Evolutionary conservation across 345 rosid species (phyloP).

Genomic region (Arabidopsis thaliana): DNA sequence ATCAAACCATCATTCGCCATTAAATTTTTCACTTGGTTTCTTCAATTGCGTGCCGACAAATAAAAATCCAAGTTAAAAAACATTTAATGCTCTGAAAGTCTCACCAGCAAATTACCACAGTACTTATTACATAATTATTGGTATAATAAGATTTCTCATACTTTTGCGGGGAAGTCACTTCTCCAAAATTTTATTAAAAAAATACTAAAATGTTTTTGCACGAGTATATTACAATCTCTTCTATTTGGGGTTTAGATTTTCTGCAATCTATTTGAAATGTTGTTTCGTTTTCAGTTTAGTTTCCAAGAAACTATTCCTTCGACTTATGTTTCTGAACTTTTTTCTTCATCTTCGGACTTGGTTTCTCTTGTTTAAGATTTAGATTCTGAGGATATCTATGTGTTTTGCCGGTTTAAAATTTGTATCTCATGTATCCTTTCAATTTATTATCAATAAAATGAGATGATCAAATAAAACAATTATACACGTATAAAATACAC

Average conservation of each 20-base stretch:
- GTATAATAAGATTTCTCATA: background rate
- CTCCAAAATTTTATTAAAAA: background rate
- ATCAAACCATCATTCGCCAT: conserved; percentile 40
- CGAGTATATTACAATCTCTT: background rate
- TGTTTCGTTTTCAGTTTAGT: too few species aligned
- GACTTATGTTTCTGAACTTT: too few species aligned
- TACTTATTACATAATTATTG: conserved; percentile 32
- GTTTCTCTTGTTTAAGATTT: too few species aligned
- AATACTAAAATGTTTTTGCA: background rate
- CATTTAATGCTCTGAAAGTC: conserved; percentile 37
- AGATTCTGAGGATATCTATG: too few species aligned
- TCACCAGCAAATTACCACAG: conserved; percentile 33
- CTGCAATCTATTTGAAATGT: too few species aligned
- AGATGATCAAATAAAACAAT: background rate
- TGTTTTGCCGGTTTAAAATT: too few species aligned
- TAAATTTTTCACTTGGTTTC: conserved; percentile 27
- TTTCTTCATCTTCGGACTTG: too few species aligned
- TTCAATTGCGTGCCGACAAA: conserved; percentile 37
- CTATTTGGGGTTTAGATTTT: too few species aligned
- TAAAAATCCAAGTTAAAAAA: conserved; percentile 30
- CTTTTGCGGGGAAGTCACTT: background rate
- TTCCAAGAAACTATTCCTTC: too few species aligned
- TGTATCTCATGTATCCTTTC: too few species aligned
- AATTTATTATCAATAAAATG: too few species aligned
- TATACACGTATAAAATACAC: background rate